Percentiles rank a stretch among this genome's conserved stretches.
Conservation (phyloP, 2,329 filamentous ascomycete species). For the Pestalotiopsis sp. region DNA sequence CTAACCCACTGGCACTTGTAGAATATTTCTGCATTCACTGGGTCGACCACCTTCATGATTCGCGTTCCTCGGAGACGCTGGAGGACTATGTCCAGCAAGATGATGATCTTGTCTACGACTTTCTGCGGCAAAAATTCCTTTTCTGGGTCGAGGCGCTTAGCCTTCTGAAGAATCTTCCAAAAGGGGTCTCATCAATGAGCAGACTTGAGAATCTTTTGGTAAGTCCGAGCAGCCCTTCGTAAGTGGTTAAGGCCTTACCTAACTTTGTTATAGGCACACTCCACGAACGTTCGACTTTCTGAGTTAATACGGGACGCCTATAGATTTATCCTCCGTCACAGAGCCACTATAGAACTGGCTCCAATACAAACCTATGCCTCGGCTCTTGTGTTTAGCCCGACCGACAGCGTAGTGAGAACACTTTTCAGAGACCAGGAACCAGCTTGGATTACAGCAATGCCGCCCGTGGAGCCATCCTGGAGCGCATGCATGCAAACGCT, state of each 20-base stretch:
- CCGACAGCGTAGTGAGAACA: slow-evolving; percentile 21
- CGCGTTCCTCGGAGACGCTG: background rate
- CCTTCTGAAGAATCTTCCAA: slow-evolving; percentile 28
- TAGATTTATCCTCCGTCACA: slow-evolving; percentile 28
- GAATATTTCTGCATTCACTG: slow-evolving; percentile 38
- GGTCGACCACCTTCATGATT: slow-evolving; percentile 31
- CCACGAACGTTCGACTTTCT: background rate
- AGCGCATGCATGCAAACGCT: slow-evolving; percentile 12
- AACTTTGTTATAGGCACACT: background rate
- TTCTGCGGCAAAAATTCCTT: slow-evolving; percentile 37
- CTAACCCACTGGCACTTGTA: slow-evolving; percentile 28
- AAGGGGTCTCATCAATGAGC: slow-evolving; percentile 24
- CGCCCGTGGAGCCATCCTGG: slow-evolving; percentile 6
- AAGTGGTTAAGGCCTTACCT: background rate
- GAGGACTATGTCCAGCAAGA: background rate
- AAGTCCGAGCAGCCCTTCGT: background rate
- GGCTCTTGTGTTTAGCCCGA: slow-evolving; percentile 34
- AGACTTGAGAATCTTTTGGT: slow-evolving; percentile 18
- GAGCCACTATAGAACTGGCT: slow-evolving; percentile 25
- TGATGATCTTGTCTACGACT: slow-evolving; percentile 29
- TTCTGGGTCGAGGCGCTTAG: slow-evolving; percentile 47
- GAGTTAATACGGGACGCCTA: slow-evolving; percentile 29
- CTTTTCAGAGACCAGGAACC: slow-evolving; percentile 20
- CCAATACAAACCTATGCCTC: slow-evolving; percentile 37
- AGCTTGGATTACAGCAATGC: slow-evolving; percentile 18